phyloP scores from a whole-genome alignment of 1,284 basidiomycete genomes.

The Wallemia mellicola region DNA sequence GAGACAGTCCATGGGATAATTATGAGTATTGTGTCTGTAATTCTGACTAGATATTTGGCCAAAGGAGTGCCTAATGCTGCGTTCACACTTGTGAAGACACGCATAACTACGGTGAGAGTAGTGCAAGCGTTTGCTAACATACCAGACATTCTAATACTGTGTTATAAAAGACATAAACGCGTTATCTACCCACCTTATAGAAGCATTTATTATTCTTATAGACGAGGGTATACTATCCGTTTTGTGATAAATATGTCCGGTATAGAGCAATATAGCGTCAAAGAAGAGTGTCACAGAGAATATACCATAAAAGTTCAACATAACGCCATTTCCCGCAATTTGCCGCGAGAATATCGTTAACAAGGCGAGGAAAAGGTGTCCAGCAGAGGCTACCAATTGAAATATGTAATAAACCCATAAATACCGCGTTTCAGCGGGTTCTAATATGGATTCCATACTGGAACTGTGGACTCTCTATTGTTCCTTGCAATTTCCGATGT shows the following conservation, averaged over 20 bases:
- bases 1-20: not conserved
- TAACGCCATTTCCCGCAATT: not conserved
- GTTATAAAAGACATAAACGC: not conserved
- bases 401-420: not conserved
- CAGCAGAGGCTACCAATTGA: not conserved
- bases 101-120: not conserved
- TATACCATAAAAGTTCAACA: not conserved
- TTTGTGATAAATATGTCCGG: not conserved
- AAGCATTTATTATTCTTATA: not conserved
- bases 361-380: not conserved
- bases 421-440: not conserved
- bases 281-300: not conserved
- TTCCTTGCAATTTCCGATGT: too few species aligned
- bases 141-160: not conserved
- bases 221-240: not conserved
- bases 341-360: not conserved
- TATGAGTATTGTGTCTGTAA: not conserved
- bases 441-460: not conserved
- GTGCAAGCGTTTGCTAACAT: not conserved
- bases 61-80: not conserved
- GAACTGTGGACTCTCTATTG: too few species aligned
- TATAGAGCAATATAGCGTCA: not conserved
- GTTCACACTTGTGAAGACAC: not conserved
- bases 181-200: not conserved
- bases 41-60: not conserved